phyloP scores from a whole-genome alignment of 805 yeast species.

The Candida dendrica region DNA sequence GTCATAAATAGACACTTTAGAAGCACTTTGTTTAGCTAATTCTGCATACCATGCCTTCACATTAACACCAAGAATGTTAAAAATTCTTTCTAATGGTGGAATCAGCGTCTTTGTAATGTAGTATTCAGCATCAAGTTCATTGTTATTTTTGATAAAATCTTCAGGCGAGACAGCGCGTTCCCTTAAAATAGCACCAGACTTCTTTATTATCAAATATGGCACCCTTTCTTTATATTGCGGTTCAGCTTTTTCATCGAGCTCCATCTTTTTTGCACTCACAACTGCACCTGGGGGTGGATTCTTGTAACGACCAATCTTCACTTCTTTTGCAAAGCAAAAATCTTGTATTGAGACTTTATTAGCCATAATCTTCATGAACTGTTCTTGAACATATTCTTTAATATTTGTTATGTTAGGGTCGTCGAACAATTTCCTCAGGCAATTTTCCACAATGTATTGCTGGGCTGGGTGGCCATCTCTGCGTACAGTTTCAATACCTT shows the following conservation, averaged over 20 bases:
- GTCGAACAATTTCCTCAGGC: constrained; percentile 63
- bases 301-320: constrained; percentile 76
- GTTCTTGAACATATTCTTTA: constrained; percentile 53
- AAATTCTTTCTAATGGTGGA: constrained; percentile 84
- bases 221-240: constrained; percentile 89
- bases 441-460: constrained; percentile 69
- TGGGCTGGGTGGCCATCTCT: constrained; percentile 94
- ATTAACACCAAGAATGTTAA: constrained; percentile 78
- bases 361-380: constrained; percentile 59
- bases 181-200: constrained; percentile 49
- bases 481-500: constrained; percentile 92
- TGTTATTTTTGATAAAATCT: constrained; percentile 43
- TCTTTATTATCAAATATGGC: constrained; percentile 73
- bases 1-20: constrained; percentile 20
- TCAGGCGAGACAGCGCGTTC: constrained; percentile 80
- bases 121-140: constrained; percentile 70
- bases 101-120: constrained; percentile 77
- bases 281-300: constrained; percentile 90
- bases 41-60: constrained; percentile 68
- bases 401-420: constrained; percentile 64
- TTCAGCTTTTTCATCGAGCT: constrained; percentile 60
- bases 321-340: constrained; percentile 89
- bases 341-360: constrained; percentile 68
- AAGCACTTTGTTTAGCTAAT: constrained; percentile 42
- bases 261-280: constrained; percentile 57